Base-by-base conservation (phyloP, 2,329 filamentous ascomycete genomes). In the Aureobasidium pullulans region DNA sequence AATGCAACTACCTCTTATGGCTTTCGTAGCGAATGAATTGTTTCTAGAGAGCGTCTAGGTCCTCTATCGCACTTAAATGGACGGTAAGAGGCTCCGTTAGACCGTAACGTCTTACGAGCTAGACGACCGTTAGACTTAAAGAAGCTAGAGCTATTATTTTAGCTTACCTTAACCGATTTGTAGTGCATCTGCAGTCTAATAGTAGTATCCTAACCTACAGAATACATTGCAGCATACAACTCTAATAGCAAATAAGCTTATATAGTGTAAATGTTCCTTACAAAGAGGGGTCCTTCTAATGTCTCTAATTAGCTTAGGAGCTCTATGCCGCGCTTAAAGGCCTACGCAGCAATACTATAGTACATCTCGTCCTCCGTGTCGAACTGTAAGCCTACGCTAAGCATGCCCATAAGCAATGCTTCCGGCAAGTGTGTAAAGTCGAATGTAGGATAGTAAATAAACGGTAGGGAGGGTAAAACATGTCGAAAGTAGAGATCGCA, bases 191-290 rank as follows among this genome's bases (percentile, higher is more conserved):
- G 71, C 11, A 75, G 67, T 2, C 70, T 73, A 28, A 68, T 69
- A 1, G 66, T 63, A 0, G 73, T 75, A 50, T 71, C 63, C 1
- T 67, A 60, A 0, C 73, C 72, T 60, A 73, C 75, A 28, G 76
- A 67, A 57, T 76, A 76, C 68, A 77, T 72, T 68, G 76, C 76
- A n/a, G 74, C 69, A 54, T 68, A 75, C 7, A 76, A 71, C 52
- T 77, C 68, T 1, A 77, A 69, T 6, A 77, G 64, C 2, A 76
- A 59, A 31, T 74, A 73, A 2, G 72, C 64, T 59, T 77, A 75
- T 0, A 77, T 67, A 42, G 39, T 42, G 15, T 42, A 11, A 13
- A 72, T 61, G 5, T 64, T 56, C 7, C 72, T 61, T 13, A 65
- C 66, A 3, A 69, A 50, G 9, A 58, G 37, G 15, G 60, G 34